A percentile compares a stretch with the other conserved stretches of the same genome.
Conservation (phyloP, 441 rosid species). For the Gossypium trilobum region DNA sequence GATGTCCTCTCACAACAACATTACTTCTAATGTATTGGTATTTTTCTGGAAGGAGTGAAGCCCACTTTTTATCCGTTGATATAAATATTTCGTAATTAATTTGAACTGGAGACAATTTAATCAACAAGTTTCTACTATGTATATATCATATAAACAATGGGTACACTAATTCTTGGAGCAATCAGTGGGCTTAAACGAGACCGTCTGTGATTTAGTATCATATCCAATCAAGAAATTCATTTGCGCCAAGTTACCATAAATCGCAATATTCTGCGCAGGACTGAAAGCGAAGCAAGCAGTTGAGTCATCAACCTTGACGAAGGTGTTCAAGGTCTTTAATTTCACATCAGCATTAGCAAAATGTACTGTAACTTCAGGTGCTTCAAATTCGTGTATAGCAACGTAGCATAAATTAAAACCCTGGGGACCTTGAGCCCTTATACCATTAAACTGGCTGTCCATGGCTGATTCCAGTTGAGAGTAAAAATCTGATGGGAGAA, state of each 20-base stretch:
- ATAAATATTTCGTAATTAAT: too few relatives aligned
- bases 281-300: background rate
- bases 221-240: constrained; percentile 3
- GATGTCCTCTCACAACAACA: too few relatives aligned
- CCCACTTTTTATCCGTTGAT: too few relatives aligned
- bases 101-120: too few relatives aligned
- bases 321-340: background rate
- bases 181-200: background rate
- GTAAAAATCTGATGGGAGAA: background rate
- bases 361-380: background rate
- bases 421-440: background rate
- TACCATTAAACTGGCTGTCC: background rate
- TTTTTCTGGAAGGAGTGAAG: too few relatives aligned
- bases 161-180: background rate
- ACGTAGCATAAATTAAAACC: background rate
- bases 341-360: background rate
- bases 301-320: background rate
- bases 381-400: background rate
- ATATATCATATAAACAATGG: too few relatives aligned
- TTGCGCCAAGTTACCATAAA: background rate
- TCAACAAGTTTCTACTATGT: too few relatives aligned
- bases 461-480: background rate
- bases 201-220: background rate
- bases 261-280: background rate
- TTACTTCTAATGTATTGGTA: too few relatives aligned